A percentile compares a stretch with the other conserved stretches of the same genome.
These are phyloP conservation scores for Annulohypoxylon moriforme DNA, from an alignment of 495 filamentous ascomycete species.

Conservation along the genomic window DNA sequence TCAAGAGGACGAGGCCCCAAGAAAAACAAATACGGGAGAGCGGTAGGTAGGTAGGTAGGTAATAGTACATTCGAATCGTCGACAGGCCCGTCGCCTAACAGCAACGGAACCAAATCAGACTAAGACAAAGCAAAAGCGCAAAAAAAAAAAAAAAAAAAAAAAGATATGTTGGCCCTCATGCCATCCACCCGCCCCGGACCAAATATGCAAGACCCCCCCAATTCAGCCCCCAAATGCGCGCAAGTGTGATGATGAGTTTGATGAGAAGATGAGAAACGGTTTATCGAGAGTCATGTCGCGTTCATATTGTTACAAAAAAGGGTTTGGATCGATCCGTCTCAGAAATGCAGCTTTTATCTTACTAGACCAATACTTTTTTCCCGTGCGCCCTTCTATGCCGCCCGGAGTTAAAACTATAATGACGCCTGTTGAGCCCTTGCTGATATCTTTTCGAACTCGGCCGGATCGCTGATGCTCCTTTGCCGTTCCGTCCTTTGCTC, in stretches of 20 bases:
- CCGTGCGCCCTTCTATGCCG: not conserved
- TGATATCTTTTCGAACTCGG: conserved; percentile 48
- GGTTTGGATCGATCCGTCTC: not conserved
- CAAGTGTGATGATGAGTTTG: not conserved
- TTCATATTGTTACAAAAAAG: conserved; percentile 21
- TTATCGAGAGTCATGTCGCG: conserved; percentile 24
- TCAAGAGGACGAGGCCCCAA: not conserved
- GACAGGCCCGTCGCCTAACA: not conserved
- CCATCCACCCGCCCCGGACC: not conserved
- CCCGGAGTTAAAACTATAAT: conserved; percentile 26
- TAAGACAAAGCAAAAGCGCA: not conserved
- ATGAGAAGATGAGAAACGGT: not conserved
- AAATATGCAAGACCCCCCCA: conserved; percentile 22
- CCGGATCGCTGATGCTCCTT: conserved; percentile 62
- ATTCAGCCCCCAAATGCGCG: not conserved
- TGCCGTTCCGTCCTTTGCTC: conserved; percentile 63
- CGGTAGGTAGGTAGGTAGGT: not conserved
- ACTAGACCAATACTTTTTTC: not conserved
- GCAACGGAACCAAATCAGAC: not conserved
- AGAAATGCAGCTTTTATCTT: not conserved
- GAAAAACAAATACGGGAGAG: not conserved
- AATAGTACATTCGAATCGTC: conserved; percentile 30
- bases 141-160: not conserved
- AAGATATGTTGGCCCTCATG: not conserved
- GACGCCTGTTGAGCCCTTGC: conserved; percentile 34